Base-by-base conservation (phyloP, 257 asterid species). In the Thymus mandschuricus region DNA sequence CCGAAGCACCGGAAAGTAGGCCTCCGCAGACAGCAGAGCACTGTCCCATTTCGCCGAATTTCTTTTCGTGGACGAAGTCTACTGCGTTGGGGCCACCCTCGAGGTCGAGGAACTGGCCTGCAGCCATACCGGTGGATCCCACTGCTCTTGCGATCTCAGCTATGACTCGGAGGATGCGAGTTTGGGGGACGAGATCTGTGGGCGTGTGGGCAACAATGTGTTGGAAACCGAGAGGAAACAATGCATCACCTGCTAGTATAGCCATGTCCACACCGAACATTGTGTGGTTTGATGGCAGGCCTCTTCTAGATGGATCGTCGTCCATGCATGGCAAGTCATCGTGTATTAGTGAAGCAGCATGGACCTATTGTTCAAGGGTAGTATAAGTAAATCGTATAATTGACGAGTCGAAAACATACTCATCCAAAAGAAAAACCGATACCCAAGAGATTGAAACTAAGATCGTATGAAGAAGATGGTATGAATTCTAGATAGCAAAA, bases 271-370 rank as follows among this genome's bases (percentile, higher is more conserved):
- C 98, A 5, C 98, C 98, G 10, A 80, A 91, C 28, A 79, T 69
- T 5, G 96, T 88, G 89, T 94, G 98, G 87, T 85, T 94, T 31
- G 98, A 86, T 10, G 97, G 97, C 52, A 75, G 76, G 49, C 98
- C 98, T 68, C 97, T 86, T 55, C 98, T 87, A 8, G 96, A 91
- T 51, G 97, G 91, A 73, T 89, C 98, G 45, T 93, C 97, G 56
- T 93, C 97, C 98, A 93, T 93, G 89, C 97, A 91, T 12, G 98
- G 98, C 70, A 93, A 79, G 83, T 94, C 98, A 66, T 94, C 97
- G 45, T 94, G 98, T 66, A 94, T 89, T 56, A 91, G 52, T 10
- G 98, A 94, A 64, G 98, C 98, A 65, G 97, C 95, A 75, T 94
- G 98, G 74, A 94, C 97, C 97, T 94, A 54, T 61, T 49, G 61